Evolutionary conservation across 805 yeast species (phyloP), one percentile per base, ranked within the genome.

Genomic region (Metschnikowia matae): DNA sequence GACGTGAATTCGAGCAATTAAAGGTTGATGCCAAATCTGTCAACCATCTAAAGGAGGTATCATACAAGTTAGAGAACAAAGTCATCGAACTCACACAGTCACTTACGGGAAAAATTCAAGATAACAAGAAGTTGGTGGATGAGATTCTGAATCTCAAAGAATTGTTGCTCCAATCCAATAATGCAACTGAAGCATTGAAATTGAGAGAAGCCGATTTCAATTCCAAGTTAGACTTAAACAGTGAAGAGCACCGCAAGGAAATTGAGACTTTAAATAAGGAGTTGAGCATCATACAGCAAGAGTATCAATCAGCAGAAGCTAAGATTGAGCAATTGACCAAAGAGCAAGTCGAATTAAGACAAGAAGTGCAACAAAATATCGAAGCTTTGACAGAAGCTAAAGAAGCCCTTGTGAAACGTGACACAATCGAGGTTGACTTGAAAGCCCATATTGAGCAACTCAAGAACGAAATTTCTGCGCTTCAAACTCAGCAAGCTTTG

Each of bases 1-100:
- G 73, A 54, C 72, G 71, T 46, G 85, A 86, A 64, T 80, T 88
- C 59, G 70, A 73, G 55, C 69, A 75, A 50, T 74, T 89, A 66
- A 87, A 82, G 65, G 78, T 78, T n/a, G 98, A 94, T 56, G 96
- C 97, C 31, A 89, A 89, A 65, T 89, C 96, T 14, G 96, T 89
- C 41, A 85, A 85, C 65, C 95, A 86, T 64, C 79, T 89, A 73
- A 83, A 89, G 68, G 96, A 92, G 66, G 96, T 89, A 37, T 90
- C 96, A 61, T 94, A 89, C 71, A 83, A 87, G 66, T 79, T 95
- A 62, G 99, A 94, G 69, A 94, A 94, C 70, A 94, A 95, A 76
- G 97, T 95, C n/a, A 90, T 94, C 57, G 96, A 91, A 68, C 80
- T 94, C 59, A 92, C 97, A 3, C 95, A 92, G 63, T 80, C 85